Percentiles rank a stretch among this genome's conserved stretches.
phyloP scores from a whole-genome alignment of 225 moss, liverwort and hornwort species.

The Neckera pumila region DNA sequence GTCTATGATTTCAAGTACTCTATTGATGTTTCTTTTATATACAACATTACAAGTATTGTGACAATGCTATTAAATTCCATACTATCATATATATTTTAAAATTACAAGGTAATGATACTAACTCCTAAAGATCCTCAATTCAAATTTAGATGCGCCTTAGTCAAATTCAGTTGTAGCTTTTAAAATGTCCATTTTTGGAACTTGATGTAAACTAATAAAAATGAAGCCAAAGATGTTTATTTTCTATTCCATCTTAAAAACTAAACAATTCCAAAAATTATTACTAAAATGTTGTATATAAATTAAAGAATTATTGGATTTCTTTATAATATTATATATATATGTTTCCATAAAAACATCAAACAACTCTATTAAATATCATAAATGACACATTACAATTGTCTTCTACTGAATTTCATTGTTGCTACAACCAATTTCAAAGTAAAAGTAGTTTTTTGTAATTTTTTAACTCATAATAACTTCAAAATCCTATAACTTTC shows the following conservation, averaged over 20 bases:
- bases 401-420: neutral
- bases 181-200: neutral
- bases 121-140: neutral
- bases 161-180: neutral
- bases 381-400: neutral
- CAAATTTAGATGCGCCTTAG: fast-evolving
- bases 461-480: too few relatives aligned
- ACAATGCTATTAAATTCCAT: neutral
- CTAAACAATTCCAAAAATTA: neutral
- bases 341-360: fast-evolving
- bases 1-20: neutral
- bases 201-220: neutral
- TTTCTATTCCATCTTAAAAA: neutral
- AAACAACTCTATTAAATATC: too few relatives aligned
- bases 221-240: fast-evolving
- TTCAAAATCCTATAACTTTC: too few relatives aligned
- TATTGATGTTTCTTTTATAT: neutral
- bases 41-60: neutral
- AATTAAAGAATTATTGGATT: neutral
- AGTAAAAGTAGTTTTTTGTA: too few relatives aligned
- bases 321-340: neutral
- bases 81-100: neutral
- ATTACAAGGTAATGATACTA: neutral
- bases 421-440: too few relatives aligned
- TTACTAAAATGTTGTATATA: neutral